Evolutionary conservation across 2,329 filamentous ascomycete species (phyloP).

Genomic region (Alternaria sp.): DNA sequence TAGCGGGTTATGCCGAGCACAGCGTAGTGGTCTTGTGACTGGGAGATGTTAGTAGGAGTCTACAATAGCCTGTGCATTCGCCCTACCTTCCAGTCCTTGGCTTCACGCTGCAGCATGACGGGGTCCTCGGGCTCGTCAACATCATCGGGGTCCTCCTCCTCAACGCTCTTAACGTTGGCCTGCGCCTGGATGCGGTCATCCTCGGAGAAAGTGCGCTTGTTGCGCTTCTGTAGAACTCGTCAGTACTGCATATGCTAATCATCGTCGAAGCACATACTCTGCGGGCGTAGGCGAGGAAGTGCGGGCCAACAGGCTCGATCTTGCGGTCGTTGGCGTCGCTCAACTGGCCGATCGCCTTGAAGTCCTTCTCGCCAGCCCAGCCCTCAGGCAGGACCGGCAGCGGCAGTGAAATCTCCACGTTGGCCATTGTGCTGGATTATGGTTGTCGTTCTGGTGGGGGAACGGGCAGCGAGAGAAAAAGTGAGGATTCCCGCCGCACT

Average conservation of each 20-base stretch:
- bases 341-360: slow-evolving; percentile 81
- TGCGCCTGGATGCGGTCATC: slow-evolving; percentile 97
- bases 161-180: slow-evolving; percentile 92
- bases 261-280: slow-evolving; percentile 64
- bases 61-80: too few species aligned
- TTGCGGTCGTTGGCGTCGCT: slow-evolving; percentile 81
- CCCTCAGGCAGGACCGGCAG: slow-evolving; percentile 78
- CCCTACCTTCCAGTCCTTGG: slow-evolving; percentile 97
- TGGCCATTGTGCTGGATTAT: slow-evolving; percentile 62
- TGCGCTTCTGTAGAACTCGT: slow-evolving; percentile 64
- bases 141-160: slow-evolving; percentile 87
- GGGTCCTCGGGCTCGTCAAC: slow-evolving; percentile 94
- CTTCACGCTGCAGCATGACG: slow-evolving; percentile 87
- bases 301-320: slow-evolving; percentile 94
- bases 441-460: slow-evolving; percentile 14
- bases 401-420: slow-evolving; percentile 67
- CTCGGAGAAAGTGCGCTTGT: slow-evolving; percentile 98
- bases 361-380: slow-evolving; percentile 89
- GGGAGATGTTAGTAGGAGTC: slow-evolving; percentile 10
- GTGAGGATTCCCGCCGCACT: slow-evolving; percentile 14
- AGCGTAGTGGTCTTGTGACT: slow-evolving; percentile 96
- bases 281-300: slow-evolving; percentile 96
- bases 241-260: slow-evolving; percentile 13
- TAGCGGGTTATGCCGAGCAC: slow-evolving; percentile 92
- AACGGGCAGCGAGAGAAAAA: slow-evolving; percentile 10